Percentiles rank a stretch among this genome's conserved stretches.
These are phyloP conservation scores for Pulveroboletus ravenelii DNA, from an alignment of 768 basidiomycete genomes.

Conservation along the genomic window DNA sequence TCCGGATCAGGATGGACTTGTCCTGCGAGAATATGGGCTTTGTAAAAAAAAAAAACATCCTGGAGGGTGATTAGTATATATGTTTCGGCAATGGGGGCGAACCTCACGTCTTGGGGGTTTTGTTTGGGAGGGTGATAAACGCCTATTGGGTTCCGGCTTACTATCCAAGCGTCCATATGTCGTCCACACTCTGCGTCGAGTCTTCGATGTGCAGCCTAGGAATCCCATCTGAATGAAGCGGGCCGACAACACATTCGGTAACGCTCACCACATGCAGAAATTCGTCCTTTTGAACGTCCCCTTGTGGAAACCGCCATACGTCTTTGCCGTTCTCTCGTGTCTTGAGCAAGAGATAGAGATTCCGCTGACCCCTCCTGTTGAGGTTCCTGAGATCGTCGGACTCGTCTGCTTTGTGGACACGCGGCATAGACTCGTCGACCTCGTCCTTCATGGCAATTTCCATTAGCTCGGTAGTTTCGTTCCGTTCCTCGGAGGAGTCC, in stretches of 20 bases:
- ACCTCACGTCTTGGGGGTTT: constrained; percentile 36
- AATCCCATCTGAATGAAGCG: neutral
- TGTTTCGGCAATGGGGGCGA: neutral
- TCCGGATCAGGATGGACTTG: constrained; percentile 61
- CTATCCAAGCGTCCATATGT: constrained; percentile 91
- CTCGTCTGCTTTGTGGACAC: constrained; percentile 57
- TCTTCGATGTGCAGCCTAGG: constrained; percentile 69
- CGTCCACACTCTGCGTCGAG: constrained; percentile 69
- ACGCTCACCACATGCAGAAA: constrained; percentile 69
- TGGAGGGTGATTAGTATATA: constrained; percentile 29
- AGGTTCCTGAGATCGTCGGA: constrained; percentile 64
- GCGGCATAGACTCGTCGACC: constrained; percentile 56
- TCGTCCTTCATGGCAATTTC: constrained; percentile 57
- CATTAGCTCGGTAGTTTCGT: constrained; percentile 49
- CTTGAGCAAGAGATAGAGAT: constrained; percentile 82
- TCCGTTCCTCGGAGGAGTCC: constrained; percentile 39
- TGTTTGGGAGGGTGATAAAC: constrained; percentile 52
- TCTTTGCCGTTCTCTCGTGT: constrained; percentile 41
- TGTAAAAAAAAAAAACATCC: constrained; percentile 85
- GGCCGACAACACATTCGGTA: neutral
- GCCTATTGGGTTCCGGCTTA: constrained; percentile 86
- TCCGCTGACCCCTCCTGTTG: constrained; percentile 78
- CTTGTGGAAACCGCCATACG: constrained; percentile 81
- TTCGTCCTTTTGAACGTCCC: constrained; percentile 56
- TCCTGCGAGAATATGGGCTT: constrained; percentile 88